These are phyloP conservation scores for Lasiosphaeria hispida DNA, from an alignment of 495 filamentous ascomycete species.

Conservation along the genomic window DNA sequence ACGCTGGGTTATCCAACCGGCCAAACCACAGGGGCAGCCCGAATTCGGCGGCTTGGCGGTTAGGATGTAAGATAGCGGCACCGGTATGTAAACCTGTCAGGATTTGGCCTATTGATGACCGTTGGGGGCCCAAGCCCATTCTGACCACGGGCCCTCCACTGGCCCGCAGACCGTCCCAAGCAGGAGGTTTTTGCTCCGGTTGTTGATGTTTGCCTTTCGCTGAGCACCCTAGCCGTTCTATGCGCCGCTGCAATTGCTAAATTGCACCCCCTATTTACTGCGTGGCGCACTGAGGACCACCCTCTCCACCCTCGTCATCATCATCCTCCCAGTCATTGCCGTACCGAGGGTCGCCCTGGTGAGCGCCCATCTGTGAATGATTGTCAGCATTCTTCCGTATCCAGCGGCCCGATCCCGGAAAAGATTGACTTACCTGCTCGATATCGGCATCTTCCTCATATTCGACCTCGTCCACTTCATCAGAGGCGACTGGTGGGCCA, in stretches of 20 bases:
- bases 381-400: slow-evolving; percentile 12
- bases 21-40: no score
- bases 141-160: neutral
- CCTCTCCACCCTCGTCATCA: slow-evolving; percentile 62
- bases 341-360: slow-evolving; percentile 65
- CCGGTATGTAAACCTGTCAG: no score
- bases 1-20: neutral
- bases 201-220: neutral
- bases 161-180: neutral
- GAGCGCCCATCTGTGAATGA: slow-evolving; percentile 56
- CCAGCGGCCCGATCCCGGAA: neutral
- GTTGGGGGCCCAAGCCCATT: no score
- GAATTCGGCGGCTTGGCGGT: no score
- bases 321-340: slow-evolving; percentile 76
- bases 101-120: no score
- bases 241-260: neutral
- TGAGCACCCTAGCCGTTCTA: neutral
- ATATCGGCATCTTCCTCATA: slow-evolving; percentile 78
- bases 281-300: slow-evolving; percentile 72
- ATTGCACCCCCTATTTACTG: slow-evolving; percentile 57
- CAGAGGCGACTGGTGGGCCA: slow-evolving; percentile 56
- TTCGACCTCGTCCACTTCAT: slow-evolving; percentile 81
- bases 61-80: no score
- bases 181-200: neutral
- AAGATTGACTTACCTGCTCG: slow-evolving; percentile 62